Conservation (phyloP, 768 basidiomycete species). For the Trametes cingulata region DNA sequence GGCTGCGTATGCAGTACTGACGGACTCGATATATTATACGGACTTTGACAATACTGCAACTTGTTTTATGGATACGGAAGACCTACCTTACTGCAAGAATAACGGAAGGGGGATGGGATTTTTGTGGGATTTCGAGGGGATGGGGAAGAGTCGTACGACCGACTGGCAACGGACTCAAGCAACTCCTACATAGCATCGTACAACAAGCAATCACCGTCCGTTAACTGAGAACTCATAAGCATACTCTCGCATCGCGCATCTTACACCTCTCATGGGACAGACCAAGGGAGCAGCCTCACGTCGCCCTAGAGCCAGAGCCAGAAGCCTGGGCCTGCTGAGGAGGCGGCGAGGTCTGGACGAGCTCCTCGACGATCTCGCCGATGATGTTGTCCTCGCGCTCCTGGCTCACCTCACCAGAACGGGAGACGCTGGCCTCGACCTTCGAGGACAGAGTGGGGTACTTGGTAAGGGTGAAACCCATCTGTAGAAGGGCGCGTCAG, state of each 20-base stretch:
- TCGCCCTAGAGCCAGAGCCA: constrained; percentile 15
- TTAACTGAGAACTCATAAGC: constrained; percentile 17
- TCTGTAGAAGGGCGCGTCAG: constrained; percentile 40
- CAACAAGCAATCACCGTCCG: background rate
- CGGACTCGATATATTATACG: too few species aligned
- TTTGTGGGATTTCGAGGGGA: background rate
- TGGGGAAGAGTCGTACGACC: background rate
- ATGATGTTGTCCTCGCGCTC: constrained; percentile 30
- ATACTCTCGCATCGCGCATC: constrained; percentile 1
- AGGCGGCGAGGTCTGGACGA: constrained; percentile 21
- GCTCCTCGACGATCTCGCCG: constrained; percentile 30
- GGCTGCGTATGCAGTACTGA: too few species aligned
- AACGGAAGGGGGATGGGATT: background rate
- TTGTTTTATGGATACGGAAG: background rate
- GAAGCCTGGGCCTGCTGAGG: constrained; percentile 8
- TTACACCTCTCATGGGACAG: constrained; percentile 1
- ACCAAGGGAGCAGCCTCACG: background rate
- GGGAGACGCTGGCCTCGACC: constrained; percentile 33
- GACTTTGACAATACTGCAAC: too few species aligned
- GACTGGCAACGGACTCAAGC: background rate
- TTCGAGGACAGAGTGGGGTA: constrained; percentile 57
- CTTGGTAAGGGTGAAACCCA: constrained; percentile 68
- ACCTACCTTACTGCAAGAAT: background rate
- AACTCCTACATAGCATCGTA: background rate
- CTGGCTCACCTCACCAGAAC: constrained; percentile 16